Conservation (phyloP, 139 green algal species). For the Chlamydomonas incerta region DNA sequence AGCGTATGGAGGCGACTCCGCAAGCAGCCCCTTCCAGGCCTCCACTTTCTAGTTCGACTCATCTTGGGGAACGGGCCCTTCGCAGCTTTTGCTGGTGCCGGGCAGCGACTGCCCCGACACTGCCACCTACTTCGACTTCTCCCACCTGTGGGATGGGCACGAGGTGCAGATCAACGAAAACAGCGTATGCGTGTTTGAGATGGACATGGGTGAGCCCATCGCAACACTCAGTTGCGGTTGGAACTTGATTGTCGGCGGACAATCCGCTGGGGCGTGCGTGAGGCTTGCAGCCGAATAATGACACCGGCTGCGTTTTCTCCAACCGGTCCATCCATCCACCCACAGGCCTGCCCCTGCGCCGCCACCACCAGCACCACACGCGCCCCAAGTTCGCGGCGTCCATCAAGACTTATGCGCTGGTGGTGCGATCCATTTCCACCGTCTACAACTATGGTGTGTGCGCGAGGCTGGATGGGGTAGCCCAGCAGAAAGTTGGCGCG, state of each 20-base stretch:
- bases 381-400: not conserved
- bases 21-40: constrained; percentile 13
- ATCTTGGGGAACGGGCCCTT: constrained; percentile 41
- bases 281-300: too few species aligned
- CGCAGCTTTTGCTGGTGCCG: not conserved
- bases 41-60: constrained; percentile 47
- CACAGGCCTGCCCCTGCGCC: not conserved
- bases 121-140: not conserved
- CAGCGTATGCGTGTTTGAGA: constrained; percentile 48
- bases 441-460: constrained; percentile 3
- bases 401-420: not conserved
- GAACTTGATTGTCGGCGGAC: too few species aligned
- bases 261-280: too few species aligned
- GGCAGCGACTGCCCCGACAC: not conserved
- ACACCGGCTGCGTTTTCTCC: too few species aligned
- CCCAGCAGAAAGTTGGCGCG: too few species aligned
- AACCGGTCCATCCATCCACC: too few species aligned
- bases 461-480: too few species aligned
- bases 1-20: constrained; percentile 41
- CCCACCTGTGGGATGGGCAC: constrained; percentile 35
- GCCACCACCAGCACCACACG: not conserved
- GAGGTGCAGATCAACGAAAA: constrained; percentile 20
- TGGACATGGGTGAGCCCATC: constrained; percentile 29
- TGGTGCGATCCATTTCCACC: constrained; percentile 37
- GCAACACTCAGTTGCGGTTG: too few species aligned